Evolutionary conservation across 768 basidiomycete species (phyloP).

Genomic region (Trametes maxima): DNA sequence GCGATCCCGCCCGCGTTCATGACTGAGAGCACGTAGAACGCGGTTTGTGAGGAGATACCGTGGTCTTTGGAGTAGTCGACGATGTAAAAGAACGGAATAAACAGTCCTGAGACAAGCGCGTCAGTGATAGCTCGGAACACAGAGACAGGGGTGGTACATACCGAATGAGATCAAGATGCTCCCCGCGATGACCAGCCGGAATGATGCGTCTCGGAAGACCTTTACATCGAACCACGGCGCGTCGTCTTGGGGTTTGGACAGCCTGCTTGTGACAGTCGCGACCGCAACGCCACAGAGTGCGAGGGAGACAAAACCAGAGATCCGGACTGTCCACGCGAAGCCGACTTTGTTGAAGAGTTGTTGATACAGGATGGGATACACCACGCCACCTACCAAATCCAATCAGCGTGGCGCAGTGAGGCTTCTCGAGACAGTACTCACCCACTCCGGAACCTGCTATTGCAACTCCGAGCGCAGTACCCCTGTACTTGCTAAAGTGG

Average conservation of each 20-base stretch:
- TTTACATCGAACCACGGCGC: conserved; percentile 28
- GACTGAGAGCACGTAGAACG: conserved; percentile 61
- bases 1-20: conserved; percentile 70
- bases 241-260: conserved; percentile 23
- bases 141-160: conserved; percentile 32
- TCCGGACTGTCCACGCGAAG: conserved; percentile 65
- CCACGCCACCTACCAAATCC: conserved; percentile 52
- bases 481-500: conserved; percentile 62
- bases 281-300: conserved; percentile 50
- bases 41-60: conserved; percentile 39
- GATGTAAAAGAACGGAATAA: conserved; percentile 74
- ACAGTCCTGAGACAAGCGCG: conserved; percentile 50
- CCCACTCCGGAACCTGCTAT: conserved; percentile 70
- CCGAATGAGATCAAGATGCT: conserved; percentile 64
- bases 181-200: conserved; percentile 53
- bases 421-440: conserved; percentile 24
- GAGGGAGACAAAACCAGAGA: conserved; percentile 53
- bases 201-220: conserved; percentile 50
- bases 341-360: conserved; percentile 55
- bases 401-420: not conserved
- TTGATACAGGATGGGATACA: conserved; percentile 68
- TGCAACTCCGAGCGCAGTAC: conserved; percentile 70
- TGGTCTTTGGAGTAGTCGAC: conserved; percentile 55
- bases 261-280: conserved; percentile 45
- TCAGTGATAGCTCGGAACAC: not conserved